Conservation (phyloP, 208 protist species). For the Wallacemonas sp. region DNA sequence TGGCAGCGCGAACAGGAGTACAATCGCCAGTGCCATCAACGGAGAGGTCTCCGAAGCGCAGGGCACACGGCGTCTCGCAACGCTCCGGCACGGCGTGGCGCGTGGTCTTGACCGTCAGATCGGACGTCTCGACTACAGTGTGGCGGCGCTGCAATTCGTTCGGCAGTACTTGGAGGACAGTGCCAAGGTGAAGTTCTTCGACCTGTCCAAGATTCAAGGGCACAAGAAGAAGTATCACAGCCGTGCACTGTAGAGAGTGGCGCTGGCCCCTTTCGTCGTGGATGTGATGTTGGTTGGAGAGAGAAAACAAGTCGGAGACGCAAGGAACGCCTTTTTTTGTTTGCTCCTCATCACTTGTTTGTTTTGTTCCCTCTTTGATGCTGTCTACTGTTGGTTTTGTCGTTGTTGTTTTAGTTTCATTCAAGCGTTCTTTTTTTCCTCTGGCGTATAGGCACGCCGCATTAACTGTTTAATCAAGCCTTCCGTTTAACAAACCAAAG, state of each 20-base stretch:
- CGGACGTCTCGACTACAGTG: constrained; percentile 75
- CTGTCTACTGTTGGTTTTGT: too few species aligned
- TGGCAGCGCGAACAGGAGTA: constrained; percentile 22
- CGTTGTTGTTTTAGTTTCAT: too few species aligned
- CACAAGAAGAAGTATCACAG: constrained; percentile 84
- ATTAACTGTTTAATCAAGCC: too few species aligned
- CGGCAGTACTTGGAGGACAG: constrained; percentile 61
- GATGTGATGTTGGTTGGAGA: not conserved
- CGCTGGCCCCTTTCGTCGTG: constrained; percentile 9
- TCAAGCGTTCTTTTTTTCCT: too few species aligned
- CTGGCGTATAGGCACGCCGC: too few species aligned
- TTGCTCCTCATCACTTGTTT: not conserved
- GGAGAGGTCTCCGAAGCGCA: constrained; percentile 68
- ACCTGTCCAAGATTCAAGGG: constrained; percentile 80
- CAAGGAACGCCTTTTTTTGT: not conserved
- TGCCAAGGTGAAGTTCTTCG: constrained; percentile 78
- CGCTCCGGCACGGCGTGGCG: constrained; percentile 60
- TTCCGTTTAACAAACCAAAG: too few species aligned
- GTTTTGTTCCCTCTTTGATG: too few species aligned
- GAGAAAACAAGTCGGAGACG: constrained; percentile 5
- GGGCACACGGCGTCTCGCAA: constrained; percentile 56
- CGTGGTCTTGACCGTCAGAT: constrained; percentile 58
- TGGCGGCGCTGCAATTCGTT: constrained; percentile 70
- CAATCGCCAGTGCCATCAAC: constrained; percentile 38
- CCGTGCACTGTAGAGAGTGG: constrained; percentile 32